These are phyloP conservation scores for Voacanga thouarsii DNA, from an alignment of 257 asterid species.

Conservation along the genomic window DNA sequence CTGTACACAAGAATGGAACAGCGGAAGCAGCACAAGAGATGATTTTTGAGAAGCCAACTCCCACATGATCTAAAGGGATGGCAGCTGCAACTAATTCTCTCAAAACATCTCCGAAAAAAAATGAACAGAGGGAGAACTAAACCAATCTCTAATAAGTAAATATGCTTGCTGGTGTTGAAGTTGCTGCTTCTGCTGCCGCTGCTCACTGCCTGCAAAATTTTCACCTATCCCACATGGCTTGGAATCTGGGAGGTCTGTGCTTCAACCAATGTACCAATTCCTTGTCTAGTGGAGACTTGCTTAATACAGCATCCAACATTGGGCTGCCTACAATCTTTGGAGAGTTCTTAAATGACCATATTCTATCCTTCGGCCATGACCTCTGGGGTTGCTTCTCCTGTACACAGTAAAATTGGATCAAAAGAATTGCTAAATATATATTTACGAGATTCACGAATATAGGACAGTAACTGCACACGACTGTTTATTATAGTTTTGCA, in stretches of 20 bases:
- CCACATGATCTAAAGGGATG: conserved; percentile 2
- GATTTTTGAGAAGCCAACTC: conserved; percentile 15
- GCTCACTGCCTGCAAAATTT: conserved; percentile 49
- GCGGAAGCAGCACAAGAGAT: conserved; percentile 28
- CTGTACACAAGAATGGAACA: conserved; percentile 77
- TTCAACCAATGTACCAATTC: conserved; percentile 90
- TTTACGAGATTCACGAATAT: too few relatives aligned
- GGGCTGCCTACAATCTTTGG: conserved; percentile 78
- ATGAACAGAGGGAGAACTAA: conserved; percentile 1
- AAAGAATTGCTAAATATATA: background rate
- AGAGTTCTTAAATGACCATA: conserved; percentile 78
- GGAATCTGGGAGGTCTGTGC: conserved; percentile 72
- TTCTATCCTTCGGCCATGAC: conserved; percentile 87
- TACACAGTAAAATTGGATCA: background rate
- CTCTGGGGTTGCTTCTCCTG: conserved; percentile 94
- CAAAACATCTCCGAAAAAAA: conserved; percentile 25
- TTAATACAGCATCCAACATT: conserved; percentile 69
- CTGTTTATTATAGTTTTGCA: too few relatives aligned
- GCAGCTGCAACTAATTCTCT: conserved; percentile 25
- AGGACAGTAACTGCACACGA: too few relatives aligned
- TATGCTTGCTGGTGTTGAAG: background rate
- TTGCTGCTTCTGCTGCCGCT: conserved; percentile 20
- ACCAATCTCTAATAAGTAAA: conserved; percentile 4
- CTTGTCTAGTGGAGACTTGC: conserved; percentile 51
- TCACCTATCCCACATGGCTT: conserved; percentile 90